phyloP scores from a whole-genome alignment of 306 rosid species.

The Arachis stenosperma region DNA sequence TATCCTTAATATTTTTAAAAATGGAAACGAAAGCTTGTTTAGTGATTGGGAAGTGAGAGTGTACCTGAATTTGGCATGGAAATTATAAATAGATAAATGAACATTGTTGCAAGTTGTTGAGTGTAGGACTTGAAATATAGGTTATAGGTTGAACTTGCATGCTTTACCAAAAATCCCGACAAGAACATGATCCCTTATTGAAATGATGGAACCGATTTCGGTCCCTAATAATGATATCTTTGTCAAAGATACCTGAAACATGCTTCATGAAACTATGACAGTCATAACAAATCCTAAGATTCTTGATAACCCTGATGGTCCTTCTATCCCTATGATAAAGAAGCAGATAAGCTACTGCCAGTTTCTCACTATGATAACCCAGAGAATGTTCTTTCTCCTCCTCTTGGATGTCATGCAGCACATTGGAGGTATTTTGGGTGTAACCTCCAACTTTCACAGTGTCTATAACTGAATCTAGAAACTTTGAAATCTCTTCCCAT shows the following conservation, averaged over 20 bases:
- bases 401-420: conserved; percentile 61
- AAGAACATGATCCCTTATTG: conserved; percentile 60
- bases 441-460: conserved; percentile 53
- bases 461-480: conserved; percentile 46
- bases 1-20: too few species aligned
- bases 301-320: conserved; percentile 61
- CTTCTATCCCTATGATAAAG: conserved; percentile 53
- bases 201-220: conserved; percentile 64
- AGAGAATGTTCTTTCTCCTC: conserved; percentile 63
- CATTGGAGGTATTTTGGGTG: conserved; percentile 46
- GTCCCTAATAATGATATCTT: conserved; percentile 52
- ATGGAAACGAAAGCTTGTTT: background rate
- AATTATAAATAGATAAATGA: background rate
- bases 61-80: background rate
- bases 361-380: conserved; percentile 67
- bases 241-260: conserved; percentile 48
- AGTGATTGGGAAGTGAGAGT: background rate
- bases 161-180: conserved; percentile 60
- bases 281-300: conserved; percentile 63
- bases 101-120: background rate
- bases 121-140: background rate
- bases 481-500: conserved; percentile 46
- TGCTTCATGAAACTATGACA: conserved; percentile 73
- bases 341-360: conserved; percentile 64
- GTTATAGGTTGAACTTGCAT: conserved; percentile 17